Conservation (phyloP, 2,329 filamentous ascomycete genomes). For the Scytalidium lignicola region DNA sequence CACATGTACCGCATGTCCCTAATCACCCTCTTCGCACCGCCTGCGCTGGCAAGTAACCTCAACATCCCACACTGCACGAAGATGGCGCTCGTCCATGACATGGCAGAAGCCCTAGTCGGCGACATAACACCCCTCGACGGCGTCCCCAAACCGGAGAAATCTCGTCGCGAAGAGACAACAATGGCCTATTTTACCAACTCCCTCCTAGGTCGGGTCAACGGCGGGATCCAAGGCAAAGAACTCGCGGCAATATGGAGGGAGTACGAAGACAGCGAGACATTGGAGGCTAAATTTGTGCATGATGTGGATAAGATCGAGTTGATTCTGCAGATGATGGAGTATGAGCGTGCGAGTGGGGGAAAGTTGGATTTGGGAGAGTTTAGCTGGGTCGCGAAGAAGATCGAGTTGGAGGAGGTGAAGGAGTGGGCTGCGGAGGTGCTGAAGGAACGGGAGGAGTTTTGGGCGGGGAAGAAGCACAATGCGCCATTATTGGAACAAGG, state of each 20-base stretch:
- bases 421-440: constrained; percentile 75
- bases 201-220: constrained; percentile 69
- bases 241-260: constrained; percentile 86
- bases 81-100: constrained; percentile 96
- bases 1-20: constrained; percentile 99
- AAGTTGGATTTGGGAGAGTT: constrained; percentile 81
- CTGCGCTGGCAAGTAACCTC: constrained; percentile 63
- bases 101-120: constrained; percentile 91
- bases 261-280: constrained; percentile 82
- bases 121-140: constrained; percentile 94
- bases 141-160: constrained; percentile 83
- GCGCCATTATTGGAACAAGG: constrained; percentile 5
- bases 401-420: constrained; percentile 72
- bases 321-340: constrained; percentile 92
- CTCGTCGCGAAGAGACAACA: constrained; percentile 74
- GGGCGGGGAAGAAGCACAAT: constrained; percentile 44
- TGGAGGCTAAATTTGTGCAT: constrained; percentile 86
- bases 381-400: constrained; percentile 66
- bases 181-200: constrained; percentile 83
- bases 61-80: constrained; percentile 81
- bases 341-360: constrained; percentile 68
- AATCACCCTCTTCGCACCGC: constrained; percentile 86
- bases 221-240: constrained; percentile 63
- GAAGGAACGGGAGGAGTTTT: constrained; percentile 69
- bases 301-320: constrained; percentile 98